A percentile compares a stretch with the other conserved stretches of the same genome.
phyloP scores from a whole-genome alignment of 1,284 basidiomycete species.

The Schizophyllum commune region DNA sequence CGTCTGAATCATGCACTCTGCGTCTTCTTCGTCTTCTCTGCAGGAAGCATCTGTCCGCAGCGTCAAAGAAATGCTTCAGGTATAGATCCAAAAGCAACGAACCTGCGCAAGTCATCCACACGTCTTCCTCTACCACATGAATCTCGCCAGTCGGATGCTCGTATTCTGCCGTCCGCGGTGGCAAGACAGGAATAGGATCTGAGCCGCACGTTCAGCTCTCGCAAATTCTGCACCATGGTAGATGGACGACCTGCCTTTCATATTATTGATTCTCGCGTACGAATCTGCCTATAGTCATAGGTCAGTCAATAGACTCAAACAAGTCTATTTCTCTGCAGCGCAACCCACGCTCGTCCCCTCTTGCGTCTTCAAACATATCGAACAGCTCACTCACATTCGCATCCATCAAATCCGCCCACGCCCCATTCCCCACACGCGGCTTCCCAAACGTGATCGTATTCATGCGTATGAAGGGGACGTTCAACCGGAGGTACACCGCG shows the following conservation, averaged over 20 bases:
- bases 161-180: constrained; percentile 25
- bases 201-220: not conserved
- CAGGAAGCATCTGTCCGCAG: too few species aligned
- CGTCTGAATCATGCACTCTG: too few species aligned
- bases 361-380: not conserved
- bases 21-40: too few species aligned
- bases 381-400: constrained; percentile 13
- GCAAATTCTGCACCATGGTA: not conserved
- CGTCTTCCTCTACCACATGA: constrained; percentile 10
- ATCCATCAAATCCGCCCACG: constrained; percentile 18
- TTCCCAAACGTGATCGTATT: constrained; percentile 27
- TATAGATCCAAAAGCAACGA: too few species aligned
- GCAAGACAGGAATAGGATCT: constrained; percentile 33
- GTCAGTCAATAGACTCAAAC: not conserved
- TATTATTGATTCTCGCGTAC: constrained; percentile 29
- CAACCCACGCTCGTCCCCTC: not conserved
- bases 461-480: constrained; percentile 19
- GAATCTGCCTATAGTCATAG: constrained; percentile 8
- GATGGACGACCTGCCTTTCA: constrained; percentile 1
- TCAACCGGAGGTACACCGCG: constrained; percentile 38
- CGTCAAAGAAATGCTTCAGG: too few species aligned
- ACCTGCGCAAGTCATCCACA: not conserved
- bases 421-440: constrained; percentile 24
- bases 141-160: constrained; percentile 29
- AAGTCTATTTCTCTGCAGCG: not conserved